These are phyloP conservation scores for Boehmeria nivea DNA, from an alignment of 306 rosid species.

Conservation along the genomic window DNA sequence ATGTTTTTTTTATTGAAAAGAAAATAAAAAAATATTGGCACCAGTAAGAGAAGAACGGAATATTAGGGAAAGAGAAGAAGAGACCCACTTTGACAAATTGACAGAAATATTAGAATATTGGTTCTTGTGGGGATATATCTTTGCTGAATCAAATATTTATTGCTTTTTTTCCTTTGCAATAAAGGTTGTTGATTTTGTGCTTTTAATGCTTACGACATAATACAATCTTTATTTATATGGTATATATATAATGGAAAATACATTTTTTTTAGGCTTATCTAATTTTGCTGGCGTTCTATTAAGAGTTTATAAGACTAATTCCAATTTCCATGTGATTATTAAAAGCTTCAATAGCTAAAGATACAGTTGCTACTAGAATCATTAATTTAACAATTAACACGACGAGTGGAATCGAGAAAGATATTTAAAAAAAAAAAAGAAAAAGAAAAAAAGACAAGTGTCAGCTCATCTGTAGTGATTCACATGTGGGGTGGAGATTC, in stretches of 20 bases:
- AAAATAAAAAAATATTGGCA: not conserved
- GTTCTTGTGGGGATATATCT: not conserved
- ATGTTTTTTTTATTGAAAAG: not conserved
- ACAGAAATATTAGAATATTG: not conserved
- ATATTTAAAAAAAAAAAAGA: too few relatives aligned
- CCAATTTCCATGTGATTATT: too few relatives aligned
- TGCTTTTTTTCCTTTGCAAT: not conserved
- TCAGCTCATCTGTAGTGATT: not conserved
- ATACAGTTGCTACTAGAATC: not conserved
- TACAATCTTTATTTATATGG: too few relatives aligned
- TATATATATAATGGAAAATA: too few relatives aligned
- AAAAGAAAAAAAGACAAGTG: not conserved
- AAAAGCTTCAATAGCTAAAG: not conserved
- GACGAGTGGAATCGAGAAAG: not conserved
- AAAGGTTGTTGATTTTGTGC: not conserved
- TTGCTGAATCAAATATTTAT: not conserved
- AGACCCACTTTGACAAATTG: constrained; percentile 13
- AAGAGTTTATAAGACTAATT: too few relatives aligned
- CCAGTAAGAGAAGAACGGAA: not conserved
- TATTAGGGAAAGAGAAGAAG: not conserved
- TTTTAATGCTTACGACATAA: constrained; percentile 2
- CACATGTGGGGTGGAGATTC: constrained; percentile 20
- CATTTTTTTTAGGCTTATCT: too few relatives aligned
- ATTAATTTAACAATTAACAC: constrained; percentile 1
- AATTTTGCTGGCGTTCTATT: too few relatives aligned